Conservation (phyloP, 2,329 filamentous ascomycete species). For the Cucurbitaria berberidis region DNA sequence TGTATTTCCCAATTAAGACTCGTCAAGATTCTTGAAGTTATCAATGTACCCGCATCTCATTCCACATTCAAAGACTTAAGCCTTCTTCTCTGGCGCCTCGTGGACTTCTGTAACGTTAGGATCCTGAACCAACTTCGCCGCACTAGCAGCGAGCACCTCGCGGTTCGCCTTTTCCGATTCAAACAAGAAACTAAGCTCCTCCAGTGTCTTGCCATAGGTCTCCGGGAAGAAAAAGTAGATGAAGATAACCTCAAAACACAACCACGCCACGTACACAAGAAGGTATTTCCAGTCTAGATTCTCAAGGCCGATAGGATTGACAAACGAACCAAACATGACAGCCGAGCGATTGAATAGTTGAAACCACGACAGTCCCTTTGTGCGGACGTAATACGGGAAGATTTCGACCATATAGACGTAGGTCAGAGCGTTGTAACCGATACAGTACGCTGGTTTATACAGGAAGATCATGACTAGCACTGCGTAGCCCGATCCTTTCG, state of each 20-base stretch:
- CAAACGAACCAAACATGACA: constrained; percentile 65
- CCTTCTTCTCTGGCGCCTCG: constrained; percentile 36
- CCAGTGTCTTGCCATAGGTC: constrained; percentile 42
- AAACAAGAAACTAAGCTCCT: constrained; percentile 44
- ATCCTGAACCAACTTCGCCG: constrained; percentile 31
- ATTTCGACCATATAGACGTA: constrained; percentile 62
- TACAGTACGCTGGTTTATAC: constrained; percentile 60
- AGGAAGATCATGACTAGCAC: constrained; percentile 60
- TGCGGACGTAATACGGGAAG: constrained; percentile 57
- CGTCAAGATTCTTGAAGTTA: not conserved
- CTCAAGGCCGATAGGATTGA: constrained; percentile 68
- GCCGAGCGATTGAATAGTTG: constrained; percentile 68
- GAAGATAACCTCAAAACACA: constrained; percentile 42
- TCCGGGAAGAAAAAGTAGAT: constrained; percentile 47
- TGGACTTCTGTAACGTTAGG: constrained; percentile 28
- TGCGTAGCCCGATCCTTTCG: constrained; percentile 46
- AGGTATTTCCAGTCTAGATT: constrained; percentile 67
- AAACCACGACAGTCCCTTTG: constrained; percentile 61
- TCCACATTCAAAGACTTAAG: too few species aligned
- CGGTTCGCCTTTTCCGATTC: constrained; percentile 35
- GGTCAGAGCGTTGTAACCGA: constrained; percentile 64
- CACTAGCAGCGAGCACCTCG: constrained; percentile 24
- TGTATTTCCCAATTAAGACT: not conserved
- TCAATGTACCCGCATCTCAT: too few species aligned
- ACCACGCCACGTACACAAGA: constrained; percentile 61